Evolutionary conservation across 2,329 filamentous ascomycete species (phyloP).

Genomic region (Spiromastix sp.): DNA sequence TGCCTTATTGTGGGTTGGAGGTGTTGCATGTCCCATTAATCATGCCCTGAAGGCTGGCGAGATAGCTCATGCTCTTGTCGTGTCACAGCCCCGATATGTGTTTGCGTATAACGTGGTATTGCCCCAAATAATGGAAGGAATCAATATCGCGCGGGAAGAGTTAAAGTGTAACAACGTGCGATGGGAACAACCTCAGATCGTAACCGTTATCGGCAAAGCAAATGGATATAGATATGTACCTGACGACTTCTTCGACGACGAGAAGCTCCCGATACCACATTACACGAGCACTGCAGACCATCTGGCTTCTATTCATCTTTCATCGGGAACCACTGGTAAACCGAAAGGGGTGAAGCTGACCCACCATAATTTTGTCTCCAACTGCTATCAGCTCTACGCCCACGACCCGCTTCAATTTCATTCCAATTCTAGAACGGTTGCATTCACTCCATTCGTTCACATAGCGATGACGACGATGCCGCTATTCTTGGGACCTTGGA

Average conservation of each 20-base stretch:
- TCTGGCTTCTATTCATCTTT: conserved; percentile 29
- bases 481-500: conserved; percentile 35
- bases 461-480: conserved; percentile 37
- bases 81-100: conserved; percentile 33
- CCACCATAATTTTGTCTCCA: conserved; percentile 42
- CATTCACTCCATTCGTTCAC: conserved; percentile 36
- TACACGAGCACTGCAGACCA: conserved; percentile 24
- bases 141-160: conserved; percentile 21
- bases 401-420: conserved; percentile 29
- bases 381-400: conserved; percentile 24
- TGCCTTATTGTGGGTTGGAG: conserved; percentile 33
- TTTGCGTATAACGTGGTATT: conserved; percentile 29
- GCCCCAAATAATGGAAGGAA: conserved; percentile 21
- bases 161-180: conserved; percentile 17
- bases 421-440: conserved; percentile 25
- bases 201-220: conserved; percentile 27
- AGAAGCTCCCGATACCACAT: conserved; percentile 27
- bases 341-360: conserved; percentile 46
- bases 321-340: conserved; percentile 39
- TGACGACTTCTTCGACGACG: conserved; percentile 17
- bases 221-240: conserved; percentile 12
- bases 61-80: conserved; percentile 33
- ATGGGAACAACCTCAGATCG: conserved; percentile 26
- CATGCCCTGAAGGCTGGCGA: conserved; percentile 29
- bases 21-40: conserved; percentile 31